Evolutionary conservation across 148 eudicot species (phyloP).

Genomic region (Spergularia bocconei): DNA sequence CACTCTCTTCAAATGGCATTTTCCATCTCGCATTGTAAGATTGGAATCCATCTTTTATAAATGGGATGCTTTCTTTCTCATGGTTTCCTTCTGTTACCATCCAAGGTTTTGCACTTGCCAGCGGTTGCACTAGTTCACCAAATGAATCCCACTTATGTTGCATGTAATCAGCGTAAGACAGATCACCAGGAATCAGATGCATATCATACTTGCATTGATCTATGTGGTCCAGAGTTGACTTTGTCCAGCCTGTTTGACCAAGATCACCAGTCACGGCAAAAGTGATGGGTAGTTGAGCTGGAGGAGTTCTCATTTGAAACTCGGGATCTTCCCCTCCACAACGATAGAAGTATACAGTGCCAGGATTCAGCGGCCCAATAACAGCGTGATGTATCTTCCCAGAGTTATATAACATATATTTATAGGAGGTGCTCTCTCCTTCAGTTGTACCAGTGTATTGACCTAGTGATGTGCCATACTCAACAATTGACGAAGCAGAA

Average conservation of each 20-base stretch:
- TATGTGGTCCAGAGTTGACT: conserved; percentile 83
- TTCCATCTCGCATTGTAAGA: conserved; percentile 96
- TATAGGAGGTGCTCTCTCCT: conserved; percentile 78
- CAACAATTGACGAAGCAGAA: conserved; percentile 69
- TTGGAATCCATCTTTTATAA: conserved; percentile 56
- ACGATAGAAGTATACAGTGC: conserved; percentile 67
- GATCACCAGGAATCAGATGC: conserved; percentile 89
- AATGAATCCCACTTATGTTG: conserved; percentile 88
- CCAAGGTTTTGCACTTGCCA: conserved; percentile 94
- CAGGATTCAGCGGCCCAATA: conserved; percentile 73
- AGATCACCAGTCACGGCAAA: conserved; percentile 94
- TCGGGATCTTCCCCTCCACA: conserved; percentile 87
- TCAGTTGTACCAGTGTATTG: conserved; percentile 49
- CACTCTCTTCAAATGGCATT: conserved; percentile 95
- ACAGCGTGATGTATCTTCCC: conserved; percentile 90
- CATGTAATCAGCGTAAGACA: conserved; percentile 82
- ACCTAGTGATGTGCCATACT: conserved; percentile 78
- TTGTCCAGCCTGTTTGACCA: conserved; percentile 96
- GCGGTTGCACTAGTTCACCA: conserved; percentile 86
- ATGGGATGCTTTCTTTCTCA: conserved; percentile 67
- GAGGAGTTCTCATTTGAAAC: conserved; percentile 80
- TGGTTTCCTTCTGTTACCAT: conserved; percentile 99
- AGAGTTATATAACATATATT: conserved; percentile 62
- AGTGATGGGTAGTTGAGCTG: conserved; percentile 74
- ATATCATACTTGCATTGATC: conserved; percentile 73